Conservation (phyloP, 192 early-diverging fungal genomes). For the Phlyctochytrium bullatum region DNA sequence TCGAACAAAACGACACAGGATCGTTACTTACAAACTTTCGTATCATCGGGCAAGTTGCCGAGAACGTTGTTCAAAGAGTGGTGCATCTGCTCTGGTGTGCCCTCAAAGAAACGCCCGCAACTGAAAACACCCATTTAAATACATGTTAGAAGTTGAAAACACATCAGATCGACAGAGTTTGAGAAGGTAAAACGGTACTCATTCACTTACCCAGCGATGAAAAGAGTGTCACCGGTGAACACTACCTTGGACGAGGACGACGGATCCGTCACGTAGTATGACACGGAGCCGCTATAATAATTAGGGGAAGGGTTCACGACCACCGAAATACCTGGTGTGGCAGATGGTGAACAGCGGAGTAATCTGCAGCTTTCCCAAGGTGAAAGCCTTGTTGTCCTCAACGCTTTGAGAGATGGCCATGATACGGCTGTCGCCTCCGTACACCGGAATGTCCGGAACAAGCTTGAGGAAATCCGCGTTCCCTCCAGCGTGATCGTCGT, state of each 20-base stretch:
- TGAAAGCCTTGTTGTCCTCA: slow-evolving; percentile 69
- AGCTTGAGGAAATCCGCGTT: slow-evolving; percentile 57
- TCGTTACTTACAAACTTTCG: slow-evolving; percentile 60
- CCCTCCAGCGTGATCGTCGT: slow-evolving; percentile 84
- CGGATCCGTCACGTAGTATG: slow-evolving; percentile 71
- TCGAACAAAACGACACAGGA: slow-evolving; percentile 11
- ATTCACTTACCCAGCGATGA: slow-evolving; percentile 70
- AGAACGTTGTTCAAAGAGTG: slow-evolving; percentile 68
- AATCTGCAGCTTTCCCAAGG: slow-evolving; percentile 66
- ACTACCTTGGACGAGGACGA: slow-evolving; percentile 62
- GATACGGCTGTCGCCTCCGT: slow-evolving; percentile 86
- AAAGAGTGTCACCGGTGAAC: slow-evolving; percentile 88
- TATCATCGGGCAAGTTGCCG: slow-evolving; percentile 70
- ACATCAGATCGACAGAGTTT: too few species aligned
- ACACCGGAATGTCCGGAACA: slow-evolving; percentile 61
- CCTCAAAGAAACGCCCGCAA: slow-evolving; percentile 95
- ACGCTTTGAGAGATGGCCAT: slow-evolving; percentile 73
- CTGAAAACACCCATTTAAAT: too few species aligned
- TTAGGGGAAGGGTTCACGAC: not conserved
- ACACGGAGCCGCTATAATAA: slow-evolving; percentile 65
- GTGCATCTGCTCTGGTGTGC: slow-evolving; percentile 81
- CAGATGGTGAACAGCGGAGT: slow-evolving; percentile 76
- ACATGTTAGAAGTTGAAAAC: too few species aligned
- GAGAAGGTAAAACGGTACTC: too few species aligned
- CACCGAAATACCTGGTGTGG: slow-evolving; percentile 64